Conservation (phyloP, 2,329 filamentous ascomycete species). For the Talaromyces rugulosus region DNA sequence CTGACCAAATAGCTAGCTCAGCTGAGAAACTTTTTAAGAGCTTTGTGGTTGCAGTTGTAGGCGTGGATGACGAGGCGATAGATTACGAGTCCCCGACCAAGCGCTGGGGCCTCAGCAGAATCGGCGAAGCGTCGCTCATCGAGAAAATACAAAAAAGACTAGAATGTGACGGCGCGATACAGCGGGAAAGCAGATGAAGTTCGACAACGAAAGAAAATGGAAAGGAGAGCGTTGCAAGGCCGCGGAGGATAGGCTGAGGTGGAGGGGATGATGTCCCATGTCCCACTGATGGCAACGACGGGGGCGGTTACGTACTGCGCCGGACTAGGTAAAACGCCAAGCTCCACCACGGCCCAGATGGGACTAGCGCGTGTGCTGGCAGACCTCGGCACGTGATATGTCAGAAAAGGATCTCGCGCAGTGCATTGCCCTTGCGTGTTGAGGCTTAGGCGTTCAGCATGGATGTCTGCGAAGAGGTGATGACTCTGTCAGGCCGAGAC, state of each 20-base stretch:
- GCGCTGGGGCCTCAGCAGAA: constrained; percentile 27
- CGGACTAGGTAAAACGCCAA: background rate
- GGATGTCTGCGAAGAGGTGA: background rate
- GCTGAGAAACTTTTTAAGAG: background rate
- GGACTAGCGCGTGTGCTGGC: background rate
- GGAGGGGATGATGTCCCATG: background rate
- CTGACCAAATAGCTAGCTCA: constrained; percentile 16
- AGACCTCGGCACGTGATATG: background rate
- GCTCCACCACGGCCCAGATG: background rate
- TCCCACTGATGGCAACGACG: background rate
- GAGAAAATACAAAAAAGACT: constrained; percentile 18
- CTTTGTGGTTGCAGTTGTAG: background rate
- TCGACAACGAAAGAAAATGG: constrained; percentile 10
- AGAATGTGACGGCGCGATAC: background rate
- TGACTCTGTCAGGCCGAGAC: background rate
- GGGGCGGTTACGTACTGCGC: background rate
- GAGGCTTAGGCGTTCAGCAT: background rate
- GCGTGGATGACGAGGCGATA: background rate
- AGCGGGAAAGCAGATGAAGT: constrained; percentile 1
- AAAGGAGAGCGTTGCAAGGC: background rate
- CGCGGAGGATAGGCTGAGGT: background rate
- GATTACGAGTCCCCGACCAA: constrained; percentile 25
- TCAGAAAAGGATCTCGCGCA: background rate
- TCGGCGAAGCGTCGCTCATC: constrained; percentile 29
- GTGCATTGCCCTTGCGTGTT: background rate